Percentiles rank a stretch among this genome's conserved stretches.
phyloP scores from a whole-genome alignment of 768 basidiomycete genomes.

The Gloeopeniophorella convolvens region DNA sequence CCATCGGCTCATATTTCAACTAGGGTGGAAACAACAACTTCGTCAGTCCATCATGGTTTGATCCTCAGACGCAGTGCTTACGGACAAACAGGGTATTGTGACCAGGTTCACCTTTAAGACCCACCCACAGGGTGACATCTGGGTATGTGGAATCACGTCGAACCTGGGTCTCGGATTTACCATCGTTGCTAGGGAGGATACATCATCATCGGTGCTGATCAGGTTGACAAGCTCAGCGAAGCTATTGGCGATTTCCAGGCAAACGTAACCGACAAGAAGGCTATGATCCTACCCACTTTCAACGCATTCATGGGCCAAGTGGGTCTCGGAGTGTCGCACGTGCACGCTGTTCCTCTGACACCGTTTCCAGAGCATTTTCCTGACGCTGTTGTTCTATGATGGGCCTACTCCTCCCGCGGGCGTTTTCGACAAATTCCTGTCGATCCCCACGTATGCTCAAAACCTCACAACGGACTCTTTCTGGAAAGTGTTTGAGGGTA shows the following conservation, averaged over 20 bases:
- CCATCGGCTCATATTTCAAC: neutral
- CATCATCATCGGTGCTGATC: neutral
- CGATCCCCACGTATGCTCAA: neutral
- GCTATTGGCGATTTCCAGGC: constrained; percentile 8
- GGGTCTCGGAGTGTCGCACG: neutral
- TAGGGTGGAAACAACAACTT: constrained; percentile 1
- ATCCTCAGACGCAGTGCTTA: too few species aligned
- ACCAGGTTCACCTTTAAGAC: neutral
- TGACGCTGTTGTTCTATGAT: constrained; percentile 21
- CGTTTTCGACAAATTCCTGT: constrained; percentile 20
- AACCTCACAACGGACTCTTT: too few species aligned
- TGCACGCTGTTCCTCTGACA: neutral
- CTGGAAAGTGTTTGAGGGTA: neutral
- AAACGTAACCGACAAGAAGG: constrained; percentile 10
- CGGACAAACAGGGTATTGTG: neutral
- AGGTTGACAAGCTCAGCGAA: constrained; percentile 24
- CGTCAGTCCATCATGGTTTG: neutral
- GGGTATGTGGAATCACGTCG: too few species aligned
- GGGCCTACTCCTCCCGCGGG: constrained; percentile 19
- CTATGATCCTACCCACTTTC: constrained; percentile 4
- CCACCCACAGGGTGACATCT: neutral
- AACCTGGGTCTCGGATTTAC: too few species aligned
- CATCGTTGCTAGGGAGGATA: neutral
- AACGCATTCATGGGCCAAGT: neutral
- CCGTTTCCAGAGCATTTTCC: neutral